Base-by-base conservation (phyloP, 2,329 filamentous ascomycete genomes). In the Epichloe glyceriae region DNA sequence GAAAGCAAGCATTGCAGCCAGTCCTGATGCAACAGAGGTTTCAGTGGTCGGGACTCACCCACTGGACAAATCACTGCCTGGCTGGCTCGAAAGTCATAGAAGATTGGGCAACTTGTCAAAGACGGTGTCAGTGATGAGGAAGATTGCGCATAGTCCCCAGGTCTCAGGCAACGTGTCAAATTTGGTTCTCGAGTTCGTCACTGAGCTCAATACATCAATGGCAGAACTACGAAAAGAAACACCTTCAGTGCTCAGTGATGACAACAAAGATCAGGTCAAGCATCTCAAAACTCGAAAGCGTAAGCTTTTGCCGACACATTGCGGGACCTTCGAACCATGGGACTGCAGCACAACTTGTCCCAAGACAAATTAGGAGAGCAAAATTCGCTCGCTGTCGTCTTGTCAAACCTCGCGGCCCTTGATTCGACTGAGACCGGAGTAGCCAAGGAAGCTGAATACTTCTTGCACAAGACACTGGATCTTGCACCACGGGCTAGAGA, bases 241-340 rank as follows among this genome's bases (percentile, higher is more conserved):
- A 0, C 93, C 93, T 0, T 72, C 78, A 0, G 75, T 76, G n/a
- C 69, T 95, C 44, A 95, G 79, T 0, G 87, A 95, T 26, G 90
- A 95, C 42, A 96, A 93, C 65, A 91, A 90, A 62, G 78, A 83
- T 11, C 66, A 78, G 15, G 80, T 96, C 54, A 90, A 94, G 66
- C 88, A 96, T 64, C 79, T 97, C 57, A 97, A 96, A 72, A 82
- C 81, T 3, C 80, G 88, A 59, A 98, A 98, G 69, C 82, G 88
- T 42, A 90, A 89, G 58, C 76, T 97, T 14, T 95, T 59, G 86
- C 88, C 1, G 91, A 97, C 58, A 90, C 86, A 0, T 71, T 98
- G 55, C 90, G 87, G 61, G 80, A 83, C 20, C 71, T 96, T 30
- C 82, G 88, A 37, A 79, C 84, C 52, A 97, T 98, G 91, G 93